Conservation (phyloP, 768 basidiomycete species). For the Xerocomellus chrysenteron region DNA sequence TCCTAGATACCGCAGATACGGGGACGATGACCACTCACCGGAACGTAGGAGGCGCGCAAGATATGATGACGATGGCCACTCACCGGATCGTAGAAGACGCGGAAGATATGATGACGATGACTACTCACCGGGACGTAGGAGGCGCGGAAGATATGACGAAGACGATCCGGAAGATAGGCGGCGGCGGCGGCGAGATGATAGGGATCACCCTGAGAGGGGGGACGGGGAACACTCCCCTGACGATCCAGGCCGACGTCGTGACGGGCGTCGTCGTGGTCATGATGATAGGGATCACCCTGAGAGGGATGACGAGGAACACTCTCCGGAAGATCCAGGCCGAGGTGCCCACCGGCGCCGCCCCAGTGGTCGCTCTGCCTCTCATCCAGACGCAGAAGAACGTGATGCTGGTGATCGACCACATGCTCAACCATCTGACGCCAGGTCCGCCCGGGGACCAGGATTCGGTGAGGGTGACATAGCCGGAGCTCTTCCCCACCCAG, state of each 20-base stretch:
- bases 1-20: slow-evolving; percentile 13
- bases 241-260: slow-evolving; percentile 2
- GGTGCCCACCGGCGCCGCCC: slow-evolving; percentile 5
- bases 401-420: slow-evolving; percentile 16
- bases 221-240: slow-evolving; percentile 9
- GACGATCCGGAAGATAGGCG: slow-evolving; percentile 9
- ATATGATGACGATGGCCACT: slow-evolving; percentile 1
- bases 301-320: neutral
- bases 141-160: neutral
- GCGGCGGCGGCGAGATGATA: neutral
- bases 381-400: slow-evolving; percentile 8
- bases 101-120: neutral
- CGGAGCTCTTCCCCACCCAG: neutral
- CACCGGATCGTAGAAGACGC: slow-evolving; percentile 12
- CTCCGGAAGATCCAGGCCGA: slow-evolving; percentile 12
- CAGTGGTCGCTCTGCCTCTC: slow-evolving; percentile 15
- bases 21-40: slow-evolving; percentile 6
- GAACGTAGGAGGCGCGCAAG: slow-evolving; percentile 8
- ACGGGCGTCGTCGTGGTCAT: neutral
- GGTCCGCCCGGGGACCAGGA: slow-evolving; percentile 9
- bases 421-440: slow-evolving; percentile 7
- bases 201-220: neutral
- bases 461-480: slow-evolving; percentile 10
- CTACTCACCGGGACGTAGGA: slow-evolving; percentile 14
- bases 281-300: neutral